phyloP scores from a whole-genome alignment of 176 grass and related monocot species.

The Oryza meyeriana region DNA sequence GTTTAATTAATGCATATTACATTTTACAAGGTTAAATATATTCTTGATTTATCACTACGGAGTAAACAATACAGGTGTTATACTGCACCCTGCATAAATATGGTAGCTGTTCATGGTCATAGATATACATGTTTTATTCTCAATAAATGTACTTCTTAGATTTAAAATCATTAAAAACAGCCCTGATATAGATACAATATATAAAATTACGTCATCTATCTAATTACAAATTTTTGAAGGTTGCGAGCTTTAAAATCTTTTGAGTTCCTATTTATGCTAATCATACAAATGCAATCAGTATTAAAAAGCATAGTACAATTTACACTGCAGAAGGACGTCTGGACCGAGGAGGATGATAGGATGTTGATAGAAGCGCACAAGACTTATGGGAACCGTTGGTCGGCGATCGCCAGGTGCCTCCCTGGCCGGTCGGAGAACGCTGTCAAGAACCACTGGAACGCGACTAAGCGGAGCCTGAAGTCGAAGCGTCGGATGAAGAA shows the following conservation, averaged over 20 bases:
- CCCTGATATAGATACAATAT: background rate
- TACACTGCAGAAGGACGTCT: slow-evolving; percentile 52
- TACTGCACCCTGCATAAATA: background rate
- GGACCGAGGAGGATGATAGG: slow-evolving; percentile 64
- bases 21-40: too few relatives aligned
- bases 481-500: slow-evolving; percentile 51
- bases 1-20: background rate
- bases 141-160: background rate
- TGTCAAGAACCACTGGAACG: slow-evolving; percentile 94
- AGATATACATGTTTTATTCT: background rate
- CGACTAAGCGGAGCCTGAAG: slow-evolving; percentile 55
- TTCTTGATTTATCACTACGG: too few relatives aligned
- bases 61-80: too few relatives aligned
- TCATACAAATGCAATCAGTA: background rate
- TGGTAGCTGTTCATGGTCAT: background rate
- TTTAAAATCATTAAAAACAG: background rate
- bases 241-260: too few relatives aligned
- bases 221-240: background rate
- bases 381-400: slow-evolving; percentile 60
- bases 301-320: background rate
- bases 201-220: background rate
- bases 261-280: background rate
- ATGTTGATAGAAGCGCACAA: slow-evolving; percentile 50
- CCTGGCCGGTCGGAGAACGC: slow-evolving; percentile 65
- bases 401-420: slow-evolving; percentile 49